Evolutionary conservation across 169 alveolate genomes (phyloP).

Genomic region (Theileria annulata): DNA sequence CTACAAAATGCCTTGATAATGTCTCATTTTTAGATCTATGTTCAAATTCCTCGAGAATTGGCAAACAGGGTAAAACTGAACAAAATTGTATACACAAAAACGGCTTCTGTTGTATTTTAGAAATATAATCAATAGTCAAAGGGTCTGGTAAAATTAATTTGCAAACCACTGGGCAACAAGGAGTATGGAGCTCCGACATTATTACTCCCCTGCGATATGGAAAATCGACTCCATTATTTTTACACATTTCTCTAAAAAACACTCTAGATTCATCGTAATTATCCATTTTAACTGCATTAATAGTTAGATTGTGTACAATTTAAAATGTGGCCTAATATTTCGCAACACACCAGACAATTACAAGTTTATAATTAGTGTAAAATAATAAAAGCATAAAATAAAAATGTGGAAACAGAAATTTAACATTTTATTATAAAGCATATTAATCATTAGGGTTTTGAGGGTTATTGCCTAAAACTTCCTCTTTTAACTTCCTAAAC

Average conservation of each 20-base stretch:
- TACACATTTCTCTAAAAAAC: slow-evolving; percentile 7
- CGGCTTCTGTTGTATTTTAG: slow-evolving; percentile 17
- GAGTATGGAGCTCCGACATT: slow-evolving; percentile 19
- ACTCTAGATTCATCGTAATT: neutral
- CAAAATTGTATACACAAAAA: slow-evolving; percentile 35
- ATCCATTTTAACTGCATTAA: neutral
- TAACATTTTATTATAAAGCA: neutral
- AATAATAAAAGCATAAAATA: neutral
- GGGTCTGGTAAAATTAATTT: slow-evolving; percentile 32
- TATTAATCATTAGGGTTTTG: neutral
- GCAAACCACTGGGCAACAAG: slow-evolving; percentile 24
- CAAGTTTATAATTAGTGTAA: neutral
- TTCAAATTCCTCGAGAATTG: slow-evolving; percentile 22
- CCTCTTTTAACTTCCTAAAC: slow-evolving; percentile 46
- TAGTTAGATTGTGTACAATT: neutral
- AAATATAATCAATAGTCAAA: slow-evolving; percentile 3
- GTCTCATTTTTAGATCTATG: neutral
- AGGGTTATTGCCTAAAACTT: slow-evolving; percentile 4
- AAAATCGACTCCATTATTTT: neutral
- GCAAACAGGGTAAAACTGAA: slow-evolving; percentile 20
- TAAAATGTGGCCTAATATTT: neutral
- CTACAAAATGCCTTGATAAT: slow-evolving; percentile 19
- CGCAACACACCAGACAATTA: neutral
- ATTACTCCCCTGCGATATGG: slow-evolving; percentile 26
- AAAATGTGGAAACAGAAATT: neutral